Base-by-base conservation (phyloP, 352 stramenopile genomes). In the Phytophthora aleatoria region DNA sequence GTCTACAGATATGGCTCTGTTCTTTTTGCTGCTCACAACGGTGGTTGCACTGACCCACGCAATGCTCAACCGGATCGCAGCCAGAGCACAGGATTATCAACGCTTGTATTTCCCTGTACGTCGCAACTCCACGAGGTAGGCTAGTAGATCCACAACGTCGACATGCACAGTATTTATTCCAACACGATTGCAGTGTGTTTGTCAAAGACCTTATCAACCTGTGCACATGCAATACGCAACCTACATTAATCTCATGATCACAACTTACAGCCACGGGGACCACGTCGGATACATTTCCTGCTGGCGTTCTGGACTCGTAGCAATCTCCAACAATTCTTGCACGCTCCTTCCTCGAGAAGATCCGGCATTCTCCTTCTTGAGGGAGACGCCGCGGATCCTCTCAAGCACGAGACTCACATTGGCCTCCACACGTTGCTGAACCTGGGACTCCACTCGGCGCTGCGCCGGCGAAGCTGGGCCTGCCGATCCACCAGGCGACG, bases 281-380 rank as follows among this genome's bases (percentile, higher is more conserved):
- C 89, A 96, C 33, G 89, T 95, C 26, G 89, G 87, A 52, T 92
- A 91, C 81, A 96, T 95, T 60, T 95, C 84, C 13, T 74, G 82
- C 63, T 95, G 87, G 5, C 79, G 79, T 54, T 96, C 87, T 7
- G 82, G 73, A 42, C 77, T 95, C 26, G 85, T 94, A 7, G 89
- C 85, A 64, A 94, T 89, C 55, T 92, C 84, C 3, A 96, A 59
- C 59, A 96, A 71, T 57, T 95, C 85, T 42, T 80, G 74, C 51
- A 95, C 87, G 48, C 66, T 92, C 54, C 89, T 93, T 47, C 85
- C 85, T 26, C 81, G 78, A 52, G 81, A 73, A 48, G 74, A 83
- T 54, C 85, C 74, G 3, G 50, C 44, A 20, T 64, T 84, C 24
- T 90, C 79, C 36, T 92, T 90, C 61, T 93, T 93, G 30, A 91